Evolutionary conservation across 495 filamentous ascomycete species (phyloP).

Genomic region (Hypoxylon subgilvum): DNA sequence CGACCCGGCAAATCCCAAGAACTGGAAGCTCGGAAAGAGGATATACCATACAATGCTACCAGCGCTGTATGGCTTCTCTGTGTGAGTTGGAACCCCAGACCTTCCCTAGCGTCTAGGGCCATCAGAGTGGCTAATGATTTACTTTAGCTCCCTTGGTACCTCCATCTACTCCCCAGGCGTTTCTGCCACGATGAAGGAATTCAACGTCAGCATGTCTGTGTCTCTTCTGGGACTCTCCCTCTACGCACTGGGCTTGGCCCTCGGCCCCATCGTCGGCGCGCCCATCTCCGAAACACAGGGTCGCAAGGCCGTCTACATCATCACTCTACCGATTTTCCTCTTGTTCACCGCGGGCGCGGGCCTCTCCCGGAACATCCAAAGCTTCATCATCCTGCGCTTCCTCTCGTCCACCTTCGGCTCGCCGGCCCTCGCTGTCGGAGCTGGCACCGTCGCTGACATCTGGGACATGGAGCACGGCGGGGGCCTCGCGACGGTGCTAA

Average conservation of each 20-base stretch:
- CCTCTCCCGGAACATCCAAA: no score
- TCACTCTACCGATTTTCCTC: conserved; percentile 27
- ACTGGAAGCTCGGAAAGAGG: no score
- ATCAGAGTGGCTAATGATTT: conserved; percentile 22
- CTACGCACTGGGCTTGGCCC: conserved; percentile 54
- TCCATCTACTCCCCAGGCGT: conserved; percentile 54
- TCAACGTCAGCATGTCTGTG: conserved; percentile 51
- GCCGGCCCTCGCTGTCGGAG: no score
- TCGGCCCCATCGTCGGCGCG: not conserved
- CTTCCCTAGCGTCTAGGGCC: conserved; percentile 24
- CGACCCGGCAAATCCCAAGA: conserved; percentile 15
- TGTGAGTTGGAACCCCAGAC: conserved; percentile 33
- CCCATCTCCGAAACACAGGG: not conserved
- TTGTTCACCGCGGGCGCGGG: no score
- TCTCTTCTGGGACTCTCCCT: conserved; percentile 56
- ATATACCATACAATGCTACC: not conserved
- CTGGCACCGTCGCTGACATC: conserved; percentile 40
- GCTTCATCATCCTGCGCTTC: no score
- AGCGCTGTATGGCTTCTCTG: not conserved
- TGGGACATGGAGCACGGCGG: no score
- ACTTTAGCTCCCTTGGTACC: conserved; percentile 37
- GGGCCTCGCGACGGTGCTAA: conserved; percentile 15
- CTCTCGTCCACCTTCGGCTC: no score
- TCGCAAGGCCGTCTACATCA: not conserved
- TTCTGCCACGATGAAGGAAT: conserved; percentile 46